A percentile compares a stretch with the other conserved stretches of the same genome.
Evolutionary conservation across 306 rosid genomes (phyloP).

Genomic region (Trifolium dubium): DNA sequence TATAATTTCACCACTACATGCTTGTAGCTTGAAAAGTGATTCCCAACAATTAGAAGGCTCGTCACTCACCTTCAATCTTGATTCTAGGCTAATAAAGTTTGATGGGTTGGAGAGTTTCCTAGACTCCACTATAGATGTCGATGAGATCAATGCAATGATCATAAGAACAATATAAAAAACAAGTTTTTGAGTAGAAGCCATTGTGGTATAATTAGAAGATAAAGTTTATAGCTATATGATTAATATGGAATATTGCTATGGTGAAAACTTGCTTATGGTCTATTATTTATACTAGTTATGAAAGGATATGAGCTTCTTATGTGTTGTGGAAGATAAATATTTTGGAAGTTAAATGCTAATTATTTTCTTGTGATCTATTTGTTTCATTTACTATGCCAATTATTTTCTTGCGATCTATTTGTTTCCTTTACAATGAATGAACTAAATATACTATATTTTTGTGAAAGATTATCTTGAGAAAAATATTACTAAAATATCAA

Average conservation of each 20-base stretch:
- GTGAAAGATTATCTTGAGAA: too few relatives aligned
- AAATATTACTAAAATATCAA: too few relatives aligned
- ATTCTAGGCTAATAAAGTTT: constrained; percentile 17
- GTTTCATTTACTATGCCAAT: too few relatives aligned
- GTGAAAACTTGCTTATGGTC: too few relatives aligned
- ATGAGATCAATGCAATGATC: constrained; percentile 6
- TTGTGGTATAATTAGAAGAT: neutral
- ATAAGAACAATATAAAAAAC: neutral
- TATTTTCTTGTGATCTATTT: too few relatives aligned
- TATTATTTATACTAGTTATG: too few relatives aligned
- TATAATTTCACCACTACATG: constrained; percentile 64
- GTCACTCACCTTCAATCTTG: constrained; percentile 55
- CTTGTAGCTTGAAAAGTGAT: constrained; percentile 57
- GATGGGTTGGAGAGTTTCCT: constrained; percentile 17
- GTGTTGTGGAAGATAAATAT: too few relatives aligned
- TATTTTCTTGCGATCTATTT: too few relatives aligned
- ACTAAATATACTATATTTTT: too few relatives aligned
- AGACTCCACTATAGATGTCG: constrained; percentile 26
- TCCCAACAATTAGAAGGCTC: constrained; percentile 64
- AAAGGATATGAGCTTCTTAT: too few relatives aligned
- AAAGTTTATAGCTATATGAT: neutral
- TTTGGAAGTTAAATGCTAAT: too few relatives aligned
- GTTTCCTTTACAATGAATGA: too few relatives aligned
- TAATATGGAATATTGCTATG: neutral
- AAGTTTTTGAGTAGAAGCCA: constrained; percentile 10